Evolutionary conservation across 2,329 filamentous ascomycete genomes (phyloP).

Genomic region (Fusarium cicatricum): DNA sequence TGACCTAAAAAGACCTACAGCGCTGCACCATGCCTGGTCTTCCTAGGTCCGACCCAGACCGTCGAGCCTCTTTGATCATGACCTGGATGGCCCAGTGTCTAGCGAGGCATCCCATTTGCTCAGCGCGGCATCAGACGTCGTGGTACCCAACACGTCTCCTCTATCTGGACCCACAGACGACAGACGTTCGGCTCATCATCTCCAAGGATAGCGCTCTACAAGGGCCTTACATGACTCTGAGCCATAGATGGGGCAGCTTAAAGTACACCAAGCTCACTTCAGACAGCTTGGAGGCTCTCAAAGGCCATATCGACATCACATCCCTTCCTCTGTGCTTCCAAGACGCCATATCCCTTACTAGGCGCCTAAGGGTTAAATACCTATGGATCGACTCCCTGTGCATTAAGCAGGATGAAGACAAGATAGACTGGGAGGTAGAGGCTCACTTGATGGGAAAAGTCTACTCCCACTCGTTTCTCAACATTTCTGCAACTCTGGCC

Average conservation of each 20-base stretch:
- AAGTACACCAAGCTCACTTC: not conserved
- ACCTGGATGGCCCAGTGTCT: too few species aligned
- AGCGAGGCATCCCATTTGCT: too few species aligned
- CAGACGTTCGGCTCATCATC: not conserved
- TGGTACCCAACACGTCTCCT: too few species aligned
- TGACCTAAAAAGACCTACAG: too few species aligned
- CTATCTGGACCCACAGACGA: too few species aligned
- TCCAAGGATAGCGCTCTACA: not conserved
- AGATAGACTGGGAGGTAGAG: slow-evolving; percentile 1
- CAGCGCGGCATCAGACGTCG: too few species aligned
- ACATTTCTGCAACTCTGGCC: slow-evolving; percentile 1
- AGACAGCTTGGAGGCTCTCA: not conserved
- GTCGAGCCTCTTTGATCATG: too few species aligned
- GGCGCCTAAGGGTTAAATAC: slow-evolving; percentile 34
- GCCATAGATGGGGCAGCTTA: slow-evolving; percentile 4
- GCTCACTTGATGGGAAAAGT: slow-evolving; percentile 3
- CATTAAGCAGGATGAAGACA: slow-evolving; percentile 40
- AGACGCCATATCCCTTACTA: slow-evolving; percentile 41
- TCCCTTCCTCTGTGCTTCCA: slow-evolving; percentile 20
- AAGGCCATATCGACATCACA: slow-evolving; percentile 2
- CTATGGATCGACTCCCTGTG: slow-evolving; percentile 48
- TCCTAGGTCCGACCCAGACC: too few species aligned
- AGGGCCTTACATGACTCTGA: slow-evolving; percentile 17
- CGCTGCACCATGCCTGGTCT: too few species aligned
- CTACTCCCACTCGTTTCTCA: slow-evolving; percentile 9